These are phyloP conservation scores for Pestalotiopsis sp. DNA, from an alignment of 2,329 filamentous ascomycete species.

Conservation along the genomic window DNA sequence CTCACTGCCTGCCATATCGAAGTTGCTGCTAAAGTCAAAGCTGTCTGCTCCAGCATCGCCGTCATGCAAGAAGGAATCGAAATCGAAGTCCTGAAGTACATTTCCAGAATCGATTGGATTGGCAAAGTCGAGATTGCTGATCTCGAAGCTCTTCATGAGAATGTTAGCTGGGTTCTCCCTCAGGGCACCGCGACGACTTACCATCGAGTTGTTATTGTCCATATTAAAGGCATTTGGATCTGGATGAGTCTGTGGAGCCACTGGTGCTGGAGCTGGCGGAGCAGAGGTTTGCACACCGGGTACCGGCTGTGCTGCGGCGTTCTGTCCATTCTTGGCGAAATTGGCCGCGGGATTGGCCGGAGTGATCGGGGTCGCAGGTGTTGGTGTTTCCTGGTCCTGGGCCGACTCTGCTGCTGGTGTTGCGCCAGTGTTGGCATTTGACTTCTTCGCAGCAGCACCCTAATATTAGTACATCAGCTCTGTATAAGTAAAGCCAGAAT, in stretches of 20 bases:
- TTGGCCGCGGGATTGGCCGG: conserved; percentile 52
- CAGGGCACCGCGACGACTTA: conserved; percentile 32
- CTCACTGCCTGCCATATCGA: conserved; percentile 59
- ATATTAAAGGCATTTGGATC: conserved; percentile 52
- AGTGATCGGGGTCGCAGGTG: conserved; percentile 67
- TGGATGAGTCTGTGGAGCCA: conserved; percentile 46
- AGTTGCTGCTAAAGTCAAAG: conserved; percentile 59
- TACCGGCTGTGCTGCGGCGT: conserved; percentile 38
- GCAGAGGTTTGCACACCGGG: conserved; percentile 47
- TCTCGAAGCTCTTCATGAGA: neutral
- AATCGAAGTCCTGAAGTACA: conserved; percentile 64
- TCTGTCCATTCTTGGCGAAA: conserved; percentile 52
- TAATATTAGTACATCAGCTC: conserved; percentile 36
- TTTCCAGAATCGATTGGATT: conserved; percentile 10
- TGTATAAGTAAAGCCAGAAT: neutral
- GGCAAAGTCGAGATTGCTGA: conserved; percentile 10
- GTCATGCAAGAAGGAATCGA: conserved; percentile 69
- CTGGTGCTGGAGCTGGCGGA: conserved; percentile 43
- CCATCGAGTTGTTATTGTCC: conserved; percentile 45
- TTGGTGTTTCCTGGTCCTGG: conserved; percentile 59
- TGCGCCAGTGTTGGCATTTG: conserved; percentile 55
- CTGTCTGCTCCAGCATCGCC: conserved; percentile 48
- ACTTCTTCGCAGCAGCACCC: conserved; percentile 65
- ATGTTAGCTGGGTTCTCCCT: conserved; percentile 21
- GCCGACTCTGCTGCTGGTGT: conserved; percentile 60